Evolutionary conservation across 805 yeast genomes (phyloP).

Genomic region (Helenozyma baotianmanensis): DNA sequence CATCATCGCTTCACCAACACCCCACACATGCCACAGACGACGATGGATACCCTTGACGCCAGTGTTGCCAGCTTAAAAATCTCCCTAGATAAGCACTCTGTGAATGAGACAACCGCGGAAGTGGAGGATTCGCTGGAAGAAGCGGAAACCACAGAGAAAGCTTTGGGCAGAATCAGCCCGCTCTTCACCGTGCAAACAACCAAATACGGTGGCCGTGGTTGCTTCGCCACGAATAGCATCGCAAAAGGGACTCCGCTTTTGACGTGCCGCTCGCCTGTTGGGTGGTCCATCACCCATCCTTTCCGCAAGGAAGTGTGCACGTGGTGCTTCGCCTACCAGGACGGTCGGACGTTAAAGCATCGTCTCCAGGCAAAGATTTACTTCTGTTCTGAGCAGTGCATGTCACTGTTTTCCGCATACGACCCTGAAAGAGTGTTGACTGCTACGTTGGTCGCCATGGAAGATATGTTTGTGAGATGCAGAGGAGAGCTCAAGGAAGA

Average conservation of each 20-base stretch:
- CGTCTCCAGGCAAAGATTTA: constrained; percentile 30
- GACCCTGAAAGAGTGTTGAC: constrained; percentile 36
- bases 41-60: no score
- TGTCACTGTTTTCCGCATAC: constrained; percentile 25
- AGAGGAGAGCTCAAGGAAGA: constrained; percentile 22
- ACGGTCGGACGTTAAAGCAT: constrained; percentile 44
- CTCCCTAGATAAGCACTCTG: no score
- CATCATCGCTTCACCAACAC: no score
- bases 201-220: constrained; percentile 56
- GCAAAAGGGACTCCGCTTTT: constrained; percentile 39
- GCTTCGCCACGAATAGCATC: constrained; percentile 44
- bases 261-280: constrained; percentile 37
- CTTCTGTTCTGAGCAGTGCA: constrained; percentile 51
- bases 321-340: constrained; percentile 45
- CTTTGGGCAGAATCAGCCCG: constrained; percentile 9
- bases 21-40: no score
- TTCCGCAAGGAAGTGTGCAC: constrained; percentile 63
- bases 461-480: constrained; percentile 27
- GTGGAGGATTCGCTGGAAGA: no score
- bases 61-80: no score
- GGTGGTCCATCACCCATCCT: constrained; percentile 45
- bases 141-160: no score
- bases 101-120: no score
- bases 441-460: constrained; percentile 30
- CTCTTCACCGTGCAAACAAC: constrained; percentile 35